A percentile compares a stretch with the other conserved stretches of the same genome.
phyloP scores from a whole-genome alignment of 768 basidiomycete species.

The Hericium alpestre region DNA sequence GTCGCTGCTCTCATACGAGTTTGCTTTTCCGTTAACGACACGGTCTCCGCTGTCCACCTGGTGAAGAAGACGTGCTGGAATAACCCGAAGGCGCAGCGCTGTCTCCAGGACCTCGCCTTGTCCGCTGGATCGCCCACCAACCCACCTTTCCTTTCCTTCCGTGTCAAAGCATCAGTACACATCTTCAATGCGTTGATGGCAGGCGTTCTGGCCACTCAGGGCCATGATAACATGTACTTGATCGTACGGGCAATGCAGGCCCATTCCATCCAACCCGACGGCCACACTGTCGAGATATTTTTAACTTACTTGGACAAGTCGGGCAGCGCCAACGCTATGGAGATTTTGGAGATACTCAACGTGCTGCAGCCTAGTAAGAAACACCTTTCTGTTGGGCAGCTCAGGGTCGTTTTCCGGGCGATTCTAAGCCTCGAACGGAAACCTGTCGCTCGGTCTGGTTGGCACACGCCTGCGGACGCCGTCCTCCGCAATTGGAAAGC shows the following conservation, averaged over 20 bases:
- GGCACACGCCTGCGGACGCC: constrained; percentile 22
- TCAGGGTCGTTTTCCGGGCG: constrained; percentile 44
- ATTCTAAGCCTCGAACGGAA: constrained; percentile 36
- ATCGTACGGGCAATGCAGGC: constrained; percentile 48
- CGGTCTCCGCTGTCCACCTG: constrained; percentile 4
- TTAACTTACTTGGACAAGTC: constrained; percentile 38
- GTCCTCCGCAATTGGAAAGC: background rate
- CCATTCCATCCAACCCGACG: constrained; percentile 39
- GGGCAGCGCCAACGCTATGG: constrained; percentile 33
- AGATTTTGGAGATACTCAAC: constrained; percentile 38
- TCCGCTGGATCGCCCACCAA: background rate
- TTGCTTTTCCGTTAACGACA: constrained; percentile 4
- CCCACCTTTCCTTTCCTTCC: constrained; percentile 3
- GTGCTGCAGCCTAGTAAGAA: constrained; percentile 30
- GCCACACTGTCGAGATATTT: constrained; percentile 44
- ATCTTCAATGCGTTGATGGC: constrained; percentile 55
- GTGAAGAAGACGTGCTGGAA: constrained; percentile 1
- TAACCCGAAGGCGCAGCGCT: background rate
- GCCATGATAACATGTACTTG: constrained; percentile 34
- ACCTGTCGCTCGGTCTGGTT: constrained; percentile 7
- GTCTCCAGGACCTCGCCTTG: constrained; percentile 1
- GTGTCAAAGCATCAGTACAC: constrained; percentile 20
- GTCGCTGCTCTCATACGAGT: constrained; percentile 12
- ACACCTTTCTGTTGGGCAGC: constrained; percentile 42
- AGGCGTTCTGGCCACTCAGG: constrained; percentile 37